Evolutionary conservation across 352 stramenopile species (phyloP), one percentile per base, ranked within the genome.

Genomic region (Globisporangium spiculum): DNA sequence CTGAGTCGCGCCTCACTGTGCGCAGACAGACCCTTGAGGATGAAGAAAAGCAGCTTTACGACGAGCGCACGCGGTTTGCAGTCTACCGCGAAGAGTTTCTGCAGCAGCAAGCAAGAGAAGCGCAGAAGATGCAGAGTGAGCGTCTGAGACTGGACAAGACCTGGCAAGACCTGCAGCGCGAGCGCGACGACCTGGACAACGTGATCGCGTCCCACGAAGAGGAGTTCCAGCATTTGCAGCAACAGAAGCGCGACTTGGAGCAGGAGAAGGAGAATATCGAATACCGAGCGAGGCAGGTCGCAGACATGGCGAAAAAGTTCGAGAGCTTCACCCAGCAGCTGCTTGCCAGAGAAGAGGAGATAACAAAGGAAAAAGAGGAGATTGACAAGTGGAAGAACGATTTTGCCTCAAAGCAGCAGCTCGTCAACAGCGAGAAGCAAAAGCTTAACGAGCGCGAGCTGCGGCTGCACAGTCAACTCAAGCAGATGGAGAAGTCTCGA

Each of bases 381-480:
- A 72, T 81, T 32, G 67, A 78, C 22, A 52, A 24, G 1, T 69
- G 65, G 18, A 77, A 66, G 1, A 55, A 48, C 34, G 74, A 77
- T 10, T 65, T 79, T 52, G 38, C 66, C 4, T 65, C 65, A 4
- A 67, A 73, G n/a, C 68, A 83, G 38, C 67, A 83, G 59, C 48
- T 70, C 10, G 68, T 81, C 27, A 70, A n/a, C 65, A 78, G 63
- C 59, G 86, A 84, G 56, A 76, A 75, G 22, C 68, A 71, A 3
- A 73, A 79, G n/a, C 44, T 93, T 7, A 71, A 82, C n/a, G 72
- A 83, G 38, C 81, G 84, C 9, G 80, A 90, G 57, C 41, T 71
- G 18, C 73, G 80, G 8, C 55, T 92, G 36, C 77, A 88, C 55
- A 50, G 67, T 3, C 83, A 91, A 60, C 75, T 88, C 52, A 75